Evolutionary conservation across 805 yeast genomes (phyloP).

Genomic region (Torulaspora maleeae): DNA sequence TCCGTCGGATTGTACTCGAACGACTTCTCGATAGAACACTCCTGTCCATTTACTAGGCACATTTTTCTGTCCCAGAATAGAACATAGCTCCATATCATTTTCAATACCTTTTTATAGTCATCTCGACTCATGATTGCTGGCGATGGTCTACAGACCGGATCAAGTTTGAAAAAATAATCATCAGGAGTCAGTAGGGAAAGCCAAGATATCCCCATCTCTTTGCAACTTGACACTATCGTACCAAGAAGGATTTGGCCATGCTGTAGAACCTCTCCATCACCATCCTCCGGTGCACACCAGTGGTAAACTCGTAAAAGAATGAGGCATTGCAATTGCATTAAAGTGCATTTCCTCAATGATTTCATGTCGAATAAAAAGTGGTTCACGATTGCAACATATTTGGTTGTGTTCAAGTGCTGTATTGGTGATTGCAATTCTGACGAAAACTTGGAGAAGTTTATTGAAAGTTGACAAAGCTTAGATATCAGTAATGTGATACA

Average conservation of each 20-base stretch:
- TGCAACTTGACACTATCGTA: slow-evolving; percentile 27
- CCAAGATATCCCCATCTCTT: slow-evolving; percentile 32
- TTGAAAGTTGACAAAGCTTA: slow-evolving; percentile 24
- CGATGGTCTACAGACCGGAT: slow-evolving; percentile 20
- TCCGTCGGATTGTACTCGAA: slow-evolving; percentile 11
- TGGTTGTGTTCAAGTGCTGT: slow-evolving; percentile 18
- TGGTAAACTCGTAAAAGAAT: slow-evolving; percentile 29
- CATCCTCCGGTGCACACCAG: slow-evolving; percentile 36
- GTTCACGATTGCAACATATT: slow-evolving; percentile 26
- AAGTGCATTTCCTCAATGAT: slow-evolving; percentile 27
- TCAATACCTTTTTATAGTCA: slow-evolving; percentile 18
- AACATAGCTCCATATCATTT: slow-evolving; percentile 28
- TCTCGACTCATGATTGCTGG: slow-evolving; percentile 13
- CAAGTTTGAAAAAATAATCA: slow-evolving; percentile 19
- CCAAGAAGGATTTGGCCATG: slow-evolving; percentile 31
- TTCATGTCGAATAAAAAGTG: slow-evolving; percentile 25
- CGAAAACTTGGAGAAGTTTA: slow-evolving; percentile 17
- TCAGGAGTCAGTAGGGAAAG: slow-evolving; percentile 16
- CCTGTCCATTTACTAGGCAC: slow-evolving; percentile 29
- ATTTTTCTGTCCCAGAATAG: slow-evolving; percentile 33
- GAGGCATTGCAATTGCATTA: slow-evolving; percentile 28
- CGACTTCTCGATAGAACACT: slow-evolving; percentile 27
- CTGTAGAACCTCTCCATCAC: slow-evolving; percentile 31
- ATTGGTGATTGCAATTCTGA: slow-evolving; percentile 10
- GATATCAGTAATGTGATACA: slow-evolving; percentile 25